Evolutionary conservation across 225 moss, liverwort and hornwort genomes (phyloP).

Genomic region (Polytrichum formosum): DNA sequence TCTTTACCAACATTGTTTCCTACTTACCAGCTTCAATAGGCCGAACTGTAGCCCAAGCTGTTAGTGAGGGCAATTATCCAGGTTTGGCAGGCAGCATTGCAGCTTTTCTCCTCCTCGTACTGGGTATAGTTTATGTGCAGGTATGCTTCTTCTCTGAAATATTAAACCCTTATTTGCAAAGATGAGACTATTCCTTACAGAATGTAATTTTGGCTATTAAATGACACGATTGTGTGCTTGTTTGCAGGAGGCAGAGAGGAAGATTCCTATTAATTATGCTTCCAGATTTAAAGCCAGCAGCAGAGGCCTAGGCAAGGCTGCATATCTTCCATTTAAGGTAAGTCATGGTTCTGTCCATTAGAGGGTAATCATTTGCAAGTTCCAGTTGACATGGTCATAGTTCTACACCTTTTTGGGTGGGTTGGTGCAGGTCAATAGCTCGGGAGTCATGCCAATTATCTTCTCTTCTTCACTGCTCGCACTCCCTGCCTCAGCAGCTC

Average conservation of each 20-base stretch:
- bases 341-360: conserved; percentile 3
- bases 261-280: conserved; percentile 98
- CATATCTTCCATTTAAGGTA: conserved; percentile 96
- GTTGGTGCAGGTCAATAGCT: conserved; percentile 80
- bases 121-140: conserved; percentile 98
- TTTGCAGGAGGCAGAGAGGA: conserved; percentile 92
- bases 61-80: conserved; percentile 76
- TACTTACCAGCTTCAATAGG: conserved; percentile 95
- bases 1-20: conserved; percentile 95
- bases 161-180: neutral
- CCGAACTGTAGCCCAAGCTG: conserved; percentile 80
- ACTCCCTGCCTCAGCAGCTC: conserved; percentile 79
- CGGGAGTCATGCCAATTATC: conserved; percentile 98
- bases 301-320: conserved; percentile 87
- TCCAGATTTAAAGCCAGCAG: conserved; percentile 81
- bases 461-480: conserved; percentile 96
- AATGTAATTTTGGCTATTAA: neutral
- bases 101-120: conserved; percentile 78
- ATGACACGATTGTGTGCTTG: neutral
- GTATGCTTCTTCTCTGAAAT: conserved; percentile 20
- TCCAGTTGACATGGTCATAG: neutral
- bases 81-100: conserved; percentile 75
- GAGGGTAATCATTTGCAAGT: neutral
- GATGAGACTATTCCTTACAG: neutral
- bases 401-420: neutral